phyloP scores from a whole-genome alignment of 1,284 basidiomycete genomes.

The Rhizopogon parksii region DNA sequence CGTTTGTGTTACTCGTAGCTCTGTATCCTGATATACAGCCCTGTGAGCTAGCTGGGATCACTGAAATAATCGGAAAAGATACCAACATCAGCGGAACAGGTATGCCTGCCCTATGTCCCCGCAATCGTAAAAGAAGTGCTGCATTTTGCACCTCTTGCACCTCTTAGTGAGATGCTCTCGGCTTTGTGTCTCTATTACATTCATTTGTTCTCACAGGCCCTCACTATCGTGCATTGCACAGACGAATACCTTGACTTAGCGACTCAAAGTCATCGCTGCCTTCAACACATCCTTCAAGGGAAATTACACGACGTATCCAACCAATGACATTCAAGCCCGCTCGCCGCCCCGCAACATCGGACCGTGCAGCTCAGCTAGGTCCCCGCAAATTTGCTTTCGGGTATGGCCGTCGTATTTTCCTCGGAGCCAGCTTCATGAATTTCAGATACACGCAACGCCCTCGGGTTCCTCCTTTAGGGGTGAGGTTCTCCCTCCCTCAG shows the following conservation, averaged over 20 bases:
- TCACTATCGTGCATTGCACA: slow-evolving; percentile 12
- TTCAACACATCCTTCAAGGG: slow-evolving; percentile 17
- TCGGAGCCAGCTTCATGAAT: too few species aligned
- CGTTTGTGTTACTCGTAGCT: slow-evolving; percentile 28
- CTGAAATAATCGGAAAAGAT: slow-evolving; percentile 18
- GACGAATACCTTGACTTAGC: slow-evolving; percentile 17
- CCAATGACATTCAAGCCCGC: slow-evolving; percentile 24
- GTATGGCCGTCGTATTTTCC: slow-evolving; percentile 28
- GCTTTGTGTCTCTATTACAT: slow-evolving; percentile 15
- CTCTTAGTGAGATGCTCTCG: slow-evolving; percentile 20
- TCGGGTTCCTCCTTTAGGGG: too few species aligned
- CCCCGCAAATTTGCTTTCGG: slow-evolving; percentile 31
- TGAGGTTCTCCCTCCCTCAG: too few species aligned
- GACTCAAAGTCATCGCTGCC: slow-evolving; percentile 7
- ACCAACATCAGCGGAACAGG: slow-evolving; percentile 26
- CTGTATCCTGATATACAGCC: slow-evolving; percentile 29
- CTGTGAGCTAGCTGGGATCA: slow-evolving; percentile 21
- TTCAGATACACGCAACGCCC: too few species aligned
- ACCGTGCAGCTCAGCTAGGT: slow-evolving; percentile 21
- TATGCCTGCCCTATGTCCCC: slow-evolving; percentile 23
- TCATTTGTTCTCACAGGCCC: slow-evolving; percentile 1
- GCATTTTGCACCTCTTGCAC: slow-evolving; percentile 24
- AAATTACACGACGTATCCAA: slow-evolving; percentile 27
- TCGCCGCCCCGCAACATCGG: slow-evolving; percentile 21
- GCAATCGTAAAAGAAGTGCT: slow-evolving; percentile 28